A percentile compares a stretch with the other conserved stretches of the same genome.
Evolutionary conservation across 2,329 filamentous ascomycete species (phyloP).

Genomic region (Arthrinium phaeospermum): DNA sequence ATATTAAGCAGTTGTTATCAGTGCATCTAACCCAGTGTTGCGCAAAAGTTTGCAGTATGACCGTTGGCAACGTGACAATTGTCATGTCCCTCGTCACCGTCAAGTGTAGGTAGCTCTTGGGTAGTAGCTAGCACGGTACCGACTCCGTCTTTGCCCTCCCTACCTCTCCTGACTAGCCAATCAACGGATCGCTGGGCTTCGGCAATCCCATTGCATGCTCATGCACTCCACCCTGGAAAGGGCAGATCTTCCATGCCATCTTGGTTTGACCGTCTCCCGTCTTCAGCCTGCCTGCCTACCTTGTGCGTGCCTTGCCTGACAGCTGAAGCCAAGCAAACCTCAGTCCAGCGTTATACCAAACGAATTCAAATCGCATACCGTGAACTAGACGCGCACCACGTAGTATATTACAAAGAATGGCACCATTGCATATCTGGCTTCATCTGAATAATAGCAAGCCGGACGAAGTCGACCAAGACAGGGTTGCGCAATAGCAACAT

Average conservation of each 20-base stretch:
- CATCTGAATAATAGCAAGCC: neutral
- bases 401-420: neutral
- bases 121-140: neutral
- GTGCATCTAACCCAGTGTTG: neutral
- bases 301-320: neutral
- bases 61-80: slow-evolving; percentile 13
- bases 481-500: neutral
- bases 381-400: neutral
- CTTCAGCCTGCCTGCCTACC: neutral
- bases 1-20: neutral
- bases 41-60: neutral
- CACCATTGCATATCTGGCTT: neutral
- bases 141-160: neutral
- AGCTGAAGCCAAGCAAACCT: slow-evolving; percentile 5
- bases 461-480: neutral
- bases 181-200: neutral
- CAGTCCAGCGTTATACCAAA: too few species aligned
- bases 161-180: slow-evolving; percentile 3
- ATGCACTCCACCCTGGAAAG: slow-evolving; percentile 12
- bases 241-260: neutral
- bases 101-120: neutral
- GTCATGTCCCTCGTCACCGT: neutral
- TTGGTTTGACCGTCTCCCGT: slow-evolving; percentile 6
- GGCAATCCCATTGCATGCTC: slow-evolving; percentile 13
- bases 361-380: neutral